A percentile compares a stretch with the other conserved stretches of the same genome.
Evolutionary conservation across 345 rosid genomes (phyloP).

Genomic region (Iberis pinnata): DNA sequence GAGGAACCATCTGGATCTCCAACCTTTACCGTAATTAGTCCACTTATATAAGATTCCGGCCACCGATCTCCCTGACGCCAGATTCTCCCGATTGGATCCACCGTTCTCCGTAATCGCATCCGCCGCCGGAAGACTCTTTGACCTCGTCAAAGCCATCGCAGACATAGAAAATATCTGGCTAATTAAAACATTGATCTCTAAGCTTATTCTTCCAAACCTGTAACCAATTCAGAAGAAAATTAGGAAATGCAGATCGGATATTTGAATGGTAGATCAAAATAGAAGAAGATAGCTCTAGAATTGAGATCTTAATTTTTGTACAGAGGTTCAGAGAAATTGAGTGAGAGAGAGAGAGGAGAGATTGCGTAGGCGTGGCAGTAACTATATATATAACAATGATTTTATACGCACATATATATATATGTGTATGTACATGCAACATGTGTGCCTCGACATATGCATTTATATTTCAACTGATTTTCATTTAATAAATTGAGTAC

Average conservation of each 20-base stretch:
- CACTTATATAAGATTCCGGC: slow-evolving; percentile 88
- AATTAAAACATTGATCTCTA: slow-evolving; percentile 7
- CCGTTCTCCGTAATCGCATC: slow-evolving; percentile 18
- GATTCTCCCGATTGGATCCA: slow-evolving; percentile 39
- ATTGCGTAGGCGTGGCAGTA: slow-evolving; percentile 10
- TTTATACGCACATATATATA: slow-evolving; percentile 5
- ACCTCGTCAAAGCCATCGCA: slow-evolving; percentile 38
- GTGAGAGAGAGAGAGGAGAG: slow-evolving; percentile 8
- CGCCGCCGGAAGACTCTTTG: slow-evolving; percentile 63
- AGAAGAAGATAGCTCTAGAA: too few species aligned
- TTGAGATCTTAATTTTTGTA: background rate
- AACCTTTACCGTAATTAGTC: slow-evolving; percentile 96
- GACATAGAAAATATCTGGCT: slow-evolving; percentile 50
- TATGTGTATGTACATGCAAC: background rate
- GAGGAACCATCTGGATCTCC: slow-evolving; percentile 96
- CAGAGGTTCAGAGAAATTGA: background rate
- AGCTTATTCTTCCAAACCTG: background rate
- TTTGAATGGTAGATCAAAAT: too few species aligned
- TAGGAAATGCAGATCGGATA: background rate
- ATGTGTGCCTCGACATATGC: background rate
- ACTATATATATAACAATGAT: slow-evolving; percentile 39
- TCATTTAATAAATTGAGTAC: too few species aligned
- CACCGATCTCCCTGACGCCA: slow-evolving; percentile 42
- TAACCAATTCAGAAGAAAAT: too few species aligned
- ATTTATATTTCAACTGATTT: too few species aligned